Evolutionary conservation across 768 basidiomycete genomes (phyloP).

Genomic region (Rhodotorula diobovata): DNA sequence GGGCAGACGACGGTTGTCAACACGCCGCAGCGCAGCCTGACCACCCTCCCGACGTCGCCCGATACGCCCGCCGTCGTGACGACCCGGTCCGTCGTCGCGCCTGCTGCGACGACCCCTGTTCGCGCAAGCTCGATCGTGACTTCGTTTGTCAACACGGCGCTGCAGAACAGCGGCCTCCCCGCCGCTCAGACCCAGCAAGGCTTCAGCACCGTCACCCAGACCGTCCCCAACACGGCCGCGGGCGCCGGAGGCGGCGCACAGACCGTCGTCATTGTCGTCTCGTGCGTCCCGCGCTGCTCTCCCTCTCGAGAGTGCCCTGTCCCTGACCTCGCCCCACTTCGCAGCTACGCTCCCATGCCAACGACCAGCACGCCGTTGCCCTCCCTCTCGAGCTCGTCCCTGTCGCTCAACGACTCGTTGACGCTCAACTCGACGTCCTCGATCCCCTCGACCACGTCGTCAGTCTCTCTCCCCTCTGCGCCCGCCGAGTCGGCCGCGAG

Average conservation of each 20-base stretch:
- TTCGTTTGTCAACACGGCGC: neutral
- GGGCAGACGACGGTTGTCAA: too few relatives aligned
- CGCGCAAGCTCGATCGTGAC: neutral
- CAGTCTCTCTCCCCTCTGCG: neutral
- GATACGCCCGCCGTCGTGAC: too few relatives aligned
- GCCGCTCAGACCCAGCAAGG: neutral
- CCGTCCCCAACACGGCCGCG: neutral
- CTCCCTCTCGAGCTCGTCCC: too few relatives aligned
- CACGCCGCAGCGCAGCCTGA: too few relatives aligned
- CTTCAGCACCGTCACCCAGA: neutral
- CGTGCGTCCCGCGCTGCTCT: neutral
- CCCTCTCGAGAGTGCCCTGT: neutral
- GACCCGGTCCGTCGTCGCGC: too few relatives aligned
- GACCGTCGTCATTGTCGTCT: constrained; percentile 17
- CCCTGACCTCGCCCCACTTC: neutral
- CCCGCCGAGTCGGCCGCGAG: neutral
- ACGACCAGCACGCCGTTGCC: neutral
- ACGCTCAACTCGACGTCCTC: neutral
- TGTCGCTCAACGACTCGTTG: neutral
- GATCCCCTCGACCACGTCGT: neutral
- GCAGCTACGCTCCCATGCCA: neutral
- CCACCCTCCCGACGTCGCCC: too few relatives aligned
- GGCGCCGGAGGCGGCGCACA: neutral
- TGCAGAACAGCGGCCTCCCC: too few relatives aligned
- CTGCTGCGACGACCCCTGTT: neutral